Evolutionary conservation across 805 yeast genomes (phyloP).

Genomic region (Blastobotrys americana): DNA sequence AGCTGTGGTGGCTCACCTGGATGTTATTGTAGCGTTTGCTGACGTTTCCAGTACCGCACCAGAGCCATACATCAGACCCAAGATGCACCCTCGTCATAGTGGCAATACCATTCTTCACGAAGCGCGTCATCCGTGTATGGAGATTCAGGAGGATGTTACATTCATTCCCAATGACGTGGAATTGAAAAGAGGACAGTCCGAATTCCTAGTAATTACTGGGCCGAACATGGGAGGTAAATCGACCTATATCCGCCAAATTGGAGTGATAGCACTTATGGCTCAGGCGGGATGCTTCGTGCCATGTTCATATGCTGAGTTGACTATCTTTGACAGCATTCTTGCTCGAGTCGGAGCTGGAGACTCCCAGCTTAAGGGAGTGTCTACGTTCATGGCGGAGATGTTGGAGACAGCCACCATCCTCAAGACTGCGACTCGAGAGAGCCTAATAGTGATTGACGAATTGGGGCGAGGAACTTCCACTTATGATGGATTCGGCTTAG

Average conservation of each 20-base stretch:
- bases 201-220: conserved; percentile 83
- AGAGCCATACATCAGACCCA: conserved; percentile 70
- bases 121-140: conserved; percentile 95
- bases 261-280: conserved; percentile 78
- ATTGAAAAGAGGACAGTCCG: conserved; percentile 48
- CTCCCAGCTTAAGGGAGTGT: conserved; percentile 92
- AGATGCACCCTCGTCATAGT: conserved; percentile 46
- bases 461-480: conserved; percentile 92
- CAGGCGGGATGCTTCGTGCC: conserved; percentile 91
- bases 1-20: conserved; percentile 60
- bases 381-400: conserved; percentile 97
- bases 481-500: conserved; percentile 95
- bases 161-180: conserved; percentile 89
- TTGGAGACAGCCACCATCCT: conserved; percentile 84
- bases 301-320: conserved; percentile 64
- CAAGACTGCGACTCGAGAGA: conserved; percentile 66
- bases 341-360: conserved; percentile 99
- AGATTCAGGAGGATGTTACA: conserved; percentile 81
- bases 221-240: conserved; percentile 99
- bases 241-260: conserved; percentile 83
- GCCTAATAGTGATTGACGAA: conserved; percentile 86
- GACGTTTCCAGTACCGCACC: conserved; percentile 80
- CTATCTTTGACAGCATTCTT: conserved; percentile 82
- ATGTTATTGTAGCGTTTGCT: conserved; percentile 80
- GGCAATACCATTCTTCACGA: conserved; percentile 45